These are phyloP conservation scores for Dryas integrifolia DNA, from an alignment of 331 rosid genomes.

Conservation along the genomic window DNA sequence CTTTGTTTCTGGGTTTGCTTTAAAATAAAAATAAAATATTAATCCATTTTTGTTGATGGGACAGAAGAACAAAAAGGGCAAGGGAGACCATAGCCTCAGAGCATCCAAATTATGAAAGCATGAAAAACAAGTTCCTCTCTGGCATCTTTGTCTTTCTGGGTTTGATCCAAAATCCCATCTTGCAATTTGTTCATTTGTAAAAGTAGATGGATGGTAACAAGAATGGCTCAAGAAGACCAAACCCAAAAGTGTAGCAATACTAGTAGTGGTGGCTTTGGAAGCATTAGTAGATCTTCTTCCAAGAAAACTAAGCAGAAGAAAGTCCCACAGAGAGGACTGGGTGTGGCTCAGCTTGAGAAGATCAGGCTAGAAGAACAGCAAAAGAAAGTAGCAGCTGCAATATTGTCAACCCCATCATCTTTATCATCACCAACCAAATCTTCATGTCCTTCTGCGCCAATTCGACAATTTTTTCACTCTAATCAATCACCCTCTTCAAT, in stretches of 20 bases:
- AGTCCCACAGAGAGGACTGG: slow-evolving; percentile 86
- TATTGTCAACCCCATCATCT: slow-evolving; percentile 33
- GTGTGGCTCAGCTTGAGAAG: slow-evolving; percentile 86
- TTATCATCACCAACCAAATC: slow-evolving; percentile 34
- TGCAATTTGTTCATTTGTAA: not conserved
- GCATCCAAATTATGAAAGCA: not conserved
- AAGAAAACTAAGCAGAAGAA: slow-evolving; percentile 57
- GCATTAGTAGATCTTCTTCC: slow-evolving; percentile 41
- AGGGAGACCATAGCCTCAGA: not conserved
- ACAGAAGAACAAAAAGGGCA: not conserved
- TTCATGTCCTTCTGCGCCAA: slow-evolving; percentile 29
- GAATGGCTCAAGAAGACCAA: slow-evolving; percentile 58
- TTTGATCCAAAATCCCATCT: slow-evolving; percentile 16
- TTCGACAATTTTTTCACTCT: slow-evolving; percentile 35
- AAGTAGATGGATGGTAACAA: slow-evolving; percentile 39
- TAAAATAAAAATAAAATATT: slow-evolving; percentile 2
- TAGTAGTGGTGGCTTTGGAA: slow-evolving; percentile 20
- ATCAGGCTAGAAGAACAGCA: slow-evolving; percentile 70
- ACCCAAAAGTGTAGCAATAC: slow-evolving; percentile 28
- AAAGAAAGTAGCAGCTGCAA: slow-evolving; percentile 32
- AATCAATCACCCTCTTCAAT: slow-evolving; percentile 39
- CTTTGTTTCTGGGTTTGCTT: slow-evolving; percentile 27
- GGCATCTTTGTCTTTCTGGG: slow-evolving; percentile 4
- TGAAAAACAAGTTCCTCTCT: slow-evolving; percentile 7
- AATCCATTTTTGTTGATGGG: not conserved